Conservation (phyloP, 139 green algal species). For the Trebouxia sp. region DNA sequence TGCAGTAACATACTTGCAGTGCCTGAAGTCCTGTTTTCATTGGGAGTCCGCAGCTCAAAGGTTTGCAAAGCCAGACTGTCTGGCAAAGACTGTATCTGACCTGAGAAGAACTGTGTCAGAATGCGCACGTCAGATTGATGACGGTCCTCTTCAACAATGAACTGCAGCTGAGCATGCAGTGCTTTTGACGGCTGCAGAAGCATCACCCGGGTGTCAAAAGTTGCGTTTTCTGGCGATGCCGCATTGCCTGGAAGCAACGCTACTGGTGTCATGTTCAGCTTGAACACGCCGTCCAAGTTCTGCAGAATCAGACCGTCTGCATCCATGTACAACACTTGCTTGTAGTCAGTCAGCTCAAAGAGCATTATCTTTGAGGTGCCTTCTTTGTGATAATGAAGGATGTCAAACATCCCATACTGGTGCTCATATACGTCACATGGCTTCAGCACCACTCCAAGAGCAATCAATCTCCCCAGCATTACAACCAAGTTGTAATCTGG, state of each 20-base stretch:
- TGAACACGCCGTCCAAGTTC: conserved; percentile 12
- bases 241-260: not conserved
- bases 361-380: not conserved
- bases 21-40: not conserved
- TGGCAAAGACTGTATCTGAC: not conserved
- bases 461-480: not conserved
- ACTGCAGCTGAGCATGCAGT: conserved; percentile 6
- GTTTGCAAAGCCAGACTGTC: not conserved
- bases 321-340: conserved; percentile 8
- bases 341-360: conserved; percentile 9
- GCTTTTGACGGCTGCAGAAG: conserved; percentile 11
- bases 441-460: not conserved
- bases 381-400: not conserved
- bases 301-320: conserved; percentile 1
- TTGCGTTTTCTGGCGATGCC: not conserved
- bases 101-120: not conserved
- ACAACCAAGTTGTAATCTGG: not conserved
- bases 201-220: not conserved
- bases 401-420: not conserved
- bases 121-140: not conserved
- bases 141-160: not conserved
- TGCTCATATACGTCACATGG: not conserved
- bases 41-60: not conserved
- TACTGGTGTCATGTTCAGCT: not conserved
- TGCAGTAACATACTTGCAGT: not conserved